Conservation (phyloP, 2,329 filamentous ascomycete genomes). For the Scytalidium lignicola region DNA sequence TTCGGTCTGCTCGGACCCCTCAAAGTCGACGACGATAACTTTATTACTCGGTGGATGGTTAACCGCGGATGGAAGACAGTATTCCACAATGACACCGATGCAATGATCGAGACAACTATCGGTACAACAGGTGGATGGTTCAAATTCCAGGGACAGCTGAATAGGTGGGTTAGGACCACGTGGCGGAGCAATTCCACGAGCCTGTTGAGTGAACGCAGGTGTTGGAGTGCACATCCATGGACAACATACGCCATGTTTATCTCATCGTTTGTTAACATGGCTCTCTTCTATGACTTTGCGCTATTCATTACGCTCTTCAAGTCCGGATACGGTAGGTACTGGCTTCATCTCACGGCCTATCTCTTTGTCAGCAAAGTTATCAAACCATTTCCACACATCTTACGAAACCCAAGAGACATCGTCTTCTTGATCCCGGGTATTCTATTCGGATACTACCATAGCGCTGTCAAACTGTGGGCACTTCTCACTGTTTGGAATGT, state of each 20-base stretch:
- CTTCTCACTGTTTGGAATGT: slow-evolving; percentile 40
- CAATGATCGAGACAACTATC: neutral
- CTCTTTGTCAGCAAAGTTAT: slow-evolving; percentile 47
- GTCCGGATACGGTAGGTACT: neutral
- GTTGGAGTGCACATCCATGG: neutral
- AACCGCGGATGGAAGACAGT: slow-evolving; percentile 30
- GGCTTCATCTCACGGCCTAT: slow-evolving; percentile 6
- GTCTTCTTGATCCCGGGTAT: slow-evolving; percentile 44
- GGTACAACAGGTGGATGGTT: neutral
- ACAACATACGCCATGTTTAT: slow-evolving; percentile 48
- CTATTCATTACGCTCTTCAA: slow-evolving; percentile 32
- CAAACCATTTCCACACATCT: slow-evolving; percentile 51
- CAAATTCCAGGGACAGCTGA: neutral
- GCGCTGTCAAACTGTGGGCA: slow-evolving; percentile 50
- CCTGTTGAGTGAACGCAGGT: neutral
- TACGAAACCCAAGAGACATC: slow-evolving; percentile 45
- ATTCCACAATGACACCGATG: slow-evolving; percentile 13
- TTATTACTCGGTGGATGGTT: slow-evolving; percentile 2
- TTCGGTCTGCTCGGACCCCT: neutral
- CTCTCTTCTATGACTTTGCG: slow-evolving; percentile 44
- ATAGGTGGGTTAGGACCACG: neutral
- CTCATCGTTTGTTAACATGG: slow-evolving; percentile 49
- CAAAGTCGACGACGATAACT: slow-evolving; percentile 6
- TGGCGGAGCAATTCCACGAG: neutral
- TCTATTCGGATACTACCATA: slow-evolving; percentile 53